phyloP scores from a whole-genome alignment of 2,329 filamentous ascomycete genomes.

The Fusarium neocosmosporiellum region DNA sequence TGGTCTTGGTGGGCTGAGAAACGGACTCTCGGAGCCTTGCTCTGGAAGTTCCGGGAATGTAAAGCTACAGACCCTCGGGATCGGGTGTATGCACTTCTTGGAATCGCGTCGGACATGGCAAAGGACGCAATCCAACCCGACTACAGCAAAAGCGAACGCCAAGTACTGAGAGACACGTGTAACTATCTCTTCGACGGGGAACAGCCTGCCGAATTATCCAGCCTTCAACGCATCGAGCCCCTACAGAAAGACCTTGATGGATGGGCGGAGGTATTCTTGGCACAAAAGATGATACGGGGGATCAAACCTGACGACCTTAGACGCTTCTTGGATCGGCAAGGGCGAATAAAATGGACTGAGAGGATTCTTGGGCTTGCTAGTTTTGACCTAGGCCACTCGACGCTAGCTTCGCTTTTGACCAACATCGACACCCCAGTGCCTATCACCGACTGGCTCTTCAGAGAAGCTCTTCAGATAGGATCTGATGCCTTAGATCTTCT shows the following conservation, averaged over 20 bases:
- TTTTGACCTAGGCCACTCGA: neutral
- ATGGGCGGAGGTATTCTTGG: neutral
- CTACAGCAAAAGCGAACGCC: neutral
- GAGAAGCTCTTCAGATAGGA: neutral
- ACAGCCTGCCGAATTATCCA: neutral
- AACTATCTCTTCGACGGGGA: neutral
- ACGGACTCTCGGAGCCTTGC: constrained; percentile 1
- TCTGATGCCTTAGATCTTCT: neutral
- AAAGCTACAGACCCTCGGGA: constrained; percentile 11
- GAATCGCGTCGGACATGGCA: neutral
- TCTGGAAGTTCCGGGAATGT: constrained; percentile 1
- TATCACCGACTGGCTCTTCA: neutral
- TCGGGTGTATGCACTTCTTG: constrained; percentile 11
- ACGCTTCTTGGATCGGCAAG: neutral
- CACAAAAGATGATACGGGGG: neutral
- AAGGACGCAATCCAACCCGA: neutral
- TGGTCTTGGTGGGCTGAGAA: constrained; percentile 18
- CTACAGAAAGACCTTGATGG: no score
- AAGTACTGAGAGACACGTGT: neutral
- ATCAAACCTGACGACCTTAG: neutral
- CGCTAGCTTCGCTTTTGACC: neutral
- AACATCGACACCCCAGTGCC: neutral
- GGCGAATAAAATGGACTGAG: neutral
- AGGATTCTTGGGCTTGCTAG: neutral
- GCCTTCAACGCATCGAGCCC: neutral